Percentiles rank a stretch among this genome's conserved stretches.
phyloP scores from a whole-genome alignment of 2,329 filamentous ascomycete species.

The Kalaharituber pfeilii region DNA sequence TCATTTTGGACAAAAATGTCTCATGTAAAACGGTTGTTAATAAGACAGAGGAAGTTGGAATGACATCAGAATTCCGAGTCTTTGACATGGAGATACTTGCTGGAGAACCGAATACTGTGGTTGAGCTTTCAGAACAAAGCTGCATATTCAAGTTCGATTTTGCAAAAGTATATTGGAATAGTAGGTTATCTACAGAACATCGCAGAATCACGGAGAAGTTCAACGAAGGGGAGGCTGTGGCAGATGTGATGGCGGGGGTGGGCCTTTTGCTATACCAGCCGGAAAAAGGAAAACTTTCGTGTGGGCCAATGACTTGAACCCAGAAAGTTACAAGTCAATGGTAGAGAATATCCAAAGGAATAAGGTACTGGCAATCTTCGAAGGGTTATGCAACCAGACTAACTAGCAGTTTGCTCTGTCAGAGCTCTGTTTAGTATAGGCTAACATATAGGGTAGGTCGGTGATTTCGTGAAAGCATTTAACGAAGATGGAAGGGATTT shows the following conservation, averaged over 20 bases:
- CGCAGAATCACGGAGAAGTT: constrained; percentile 55
- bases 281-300: constrained; percentile 76
- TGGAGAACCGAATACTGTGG: constrained; percentile 65
- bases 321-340: constrained; percentile 63
- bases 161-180: constrained; percentile 96
- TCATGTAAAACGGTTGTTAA: constrained; percentile 69
- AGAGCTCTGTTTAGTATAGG: neutral
- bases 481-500: constrained; percentile 55
- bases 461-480: constrained; percentile 16
- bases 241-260: constrained; percentile 93
- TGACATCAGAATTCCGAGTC: constrained; percentile 70
- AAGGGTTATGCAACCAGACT: neutral
- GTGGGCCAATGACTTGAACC: constrained; percentile 94
- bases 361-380: constrained; percentile 40
- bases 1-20: constrained; percentile 79
- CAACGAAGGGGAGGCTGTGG: constrained; percentile 69
- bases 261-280: constrained; percentile 82
- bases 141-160: constrained; percentile 91
- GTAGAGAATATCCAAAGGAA: constrained; percentile 54
- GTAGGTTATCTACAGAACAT: constrained; percentile 76
- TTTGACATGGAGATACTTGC: constrained; percentile 83
- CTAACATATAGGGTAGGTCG: constrained; percentile 9
- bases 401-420: neutral
- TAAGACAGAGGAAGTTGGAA: constrained; percentile 78
- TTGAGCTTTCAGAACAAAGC: constrained; percentile 62